A percentile compares a stretch with the other conserved stretches of the same genome.
Conservation (phyloP, 129 eudicot species). For the Deinandra increscens region DNA sequence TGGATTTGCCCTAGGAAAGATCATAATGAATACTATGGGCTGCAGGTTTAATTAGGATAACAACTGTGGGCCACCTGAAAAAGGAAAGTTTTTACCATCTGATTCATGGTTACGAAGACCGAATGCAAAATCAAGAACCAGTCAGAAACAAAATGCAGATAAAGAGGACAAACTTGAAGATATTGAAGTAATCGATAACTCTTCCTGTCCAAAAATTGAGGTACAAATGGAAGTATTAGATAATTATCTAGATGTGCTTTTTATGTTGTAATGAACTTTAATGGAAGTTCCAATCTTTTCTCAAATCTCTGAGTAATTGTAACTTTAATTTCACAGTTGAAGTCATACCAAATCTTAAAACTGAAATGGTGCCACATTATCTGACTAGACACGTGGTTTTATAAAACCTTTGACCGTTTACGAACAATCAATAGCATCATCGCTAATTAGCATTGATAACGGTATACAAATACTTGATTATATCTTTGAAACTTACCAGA, state of each 20-base stretch:
- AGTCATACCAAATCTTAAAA: not conserved
- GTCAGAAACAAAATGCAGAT: constrained; percentile 17
- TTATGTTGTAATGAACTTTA: not conserved
- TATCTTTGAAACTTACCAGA: not conserved
- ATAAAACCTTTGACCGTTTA: not conserved
- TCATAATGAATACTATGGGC: constrained; percentile 65
- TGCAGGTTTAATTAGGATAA: constrained; percentile 17
- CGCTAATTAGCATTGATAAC: not conserved
- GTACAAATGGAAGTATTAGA: constrained; percentile 1
- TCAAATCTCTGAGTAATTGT: not conserved
- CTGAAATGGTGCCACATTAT: not conserved
- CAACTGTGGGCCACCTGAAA: constrained; percentile 15
- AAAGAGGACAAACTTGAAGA: constrained; percentile 12
- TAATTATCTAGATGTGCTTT: not conserved
- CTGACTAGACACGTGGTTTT: not conserved
- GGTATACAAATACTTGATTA: not conserved
- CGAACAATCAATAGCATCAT: not conserved
- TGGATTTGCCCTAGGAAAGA: constrained; percentile 70
- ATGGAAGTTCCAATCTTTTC: not conserved
- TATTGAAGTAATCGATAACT: not conserved
- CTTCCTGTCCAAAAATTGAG: constrained; percentile 24
- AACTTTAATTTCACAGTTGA: not conserved
- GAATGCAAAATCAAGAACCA: constrained; percentile 19
- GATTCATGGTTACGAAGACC: constrained; percentile 12
- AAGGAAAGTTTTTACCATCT: not conserved